Evolutionary conservation across 768 basidiomycete genomes (phyloP), one percentile per base, ranked within the genome.

Genomic region (Tulasnella sp.): DNA sequence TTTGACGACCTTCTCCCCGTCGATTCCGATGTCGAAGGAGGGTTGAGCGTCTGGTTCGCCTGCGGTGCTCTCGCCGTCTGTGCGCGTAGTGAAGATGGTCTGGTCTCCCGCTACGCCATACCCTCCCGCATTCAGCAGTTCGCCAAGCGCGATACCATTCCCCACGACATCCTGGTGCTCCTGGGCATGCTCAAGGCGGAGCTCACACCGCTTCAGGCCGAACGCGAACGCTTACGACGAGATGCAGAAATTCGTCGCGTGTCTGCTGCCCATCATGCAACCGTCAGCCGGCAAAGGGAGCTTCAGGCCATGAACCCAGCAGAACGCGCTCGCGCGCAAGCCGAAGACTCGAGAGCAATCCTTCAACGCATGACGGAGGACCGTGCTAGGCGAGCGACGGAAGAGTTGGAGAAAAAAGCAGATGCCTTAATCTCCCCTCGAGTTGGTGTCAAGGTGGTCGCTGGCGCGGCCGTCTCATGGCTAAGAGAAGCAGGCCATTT

Each of bases 61-160:
- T 74, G 40, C 39, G 73, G 44, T 32, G 73, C 51, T 42, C 46
- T 74, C 73, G 73, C 73, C 11, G 51, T 74, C 29, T 74, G 73
- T 18, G 73, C 44, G 0, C 73, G 51, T 20, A 55, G 51, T 44
- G 44, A 74, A 42, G 46, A 44, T 35, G 73, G 73, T 11, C 37
- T 74, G 32, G 44, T 74, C 20, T 67, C 61, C 16, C 73, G 73
- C 23, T 74, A 48, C 46, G n/a, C 73, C 73, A 48, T 74, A 35
- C 73, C 73, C 4, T 48, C 73, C 44, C 39, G 73, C 29, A 74
- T 74, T 5, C 39, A 48, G 29, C 44, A 44, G 23, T 74, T 74
- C 26, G 29, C 73, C 4, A 74, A 74, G 46, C 73, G 73, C 26
- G 73, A 74, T 29, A 44, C 73, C 39, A 74, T 74, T n/a, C 73